Conservation (phyloP, 2,329 filamentous ascomycete species). For the Xylaria sp. region DNA sequence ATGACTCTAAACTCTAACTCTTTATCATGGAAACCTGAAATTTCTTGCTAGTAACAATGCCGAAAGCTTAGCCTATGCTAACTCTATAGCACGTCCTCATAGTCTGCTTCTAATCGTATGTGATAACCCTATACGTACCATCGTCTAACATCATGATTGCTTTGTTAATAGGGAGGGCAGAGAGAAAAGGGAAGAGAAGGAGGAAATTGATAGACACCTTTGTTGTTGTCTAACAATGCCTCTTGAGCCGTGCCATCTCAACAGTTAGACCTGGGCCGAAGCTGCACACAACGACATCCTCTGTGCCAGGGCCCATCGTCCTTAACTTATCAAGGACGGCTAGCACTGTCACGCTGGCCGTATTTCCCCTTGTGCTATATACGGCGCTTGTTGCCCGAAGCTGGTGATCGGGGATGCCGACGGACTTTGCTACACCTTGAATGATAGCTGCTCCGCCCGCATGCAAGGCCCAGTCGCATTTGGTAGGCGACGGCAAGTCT, state of each 20-base stretch:
- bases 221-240: constrained; percentile 16
- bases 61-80: background rate
- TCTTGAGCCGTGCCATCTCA: constrained; percentile 28
- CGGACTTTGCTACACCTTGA: constrained; percentile 21
- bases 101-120: background rate
- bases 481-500: background rate
- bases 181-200: background rate
- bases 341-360: constrained; percentile 26
- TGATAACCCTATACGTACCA: background rate
- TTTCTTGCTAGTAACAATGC: too few species aligned
- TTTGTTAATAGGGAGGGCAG: too few species aligned
- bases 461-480: constrained; percentile 29
- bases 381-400: constrained; percentile 25
- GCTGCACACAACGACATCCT: constrained; percentile 25
- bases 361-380: constrained; percentile 27
- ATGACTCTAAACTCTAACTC: too few species aligned
- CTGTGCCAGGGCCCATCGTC: constrained; percentile 18
- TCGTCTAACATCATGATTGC: background rate
- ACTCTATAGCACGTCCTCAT: background rate
- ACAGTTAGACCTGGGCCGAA: constrained; percentile 28
- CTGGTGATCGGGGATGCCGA: constrained; percentile 21
- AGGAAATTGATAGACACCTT: background rate
- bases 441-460: constrained; percentile 29
- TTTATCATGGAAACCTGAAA: too few species aligned
- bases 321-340: constrained; percentile 27